Conservation (phyloP, 2,329 filamentous ascomycete genomes). For the Penicillium sumatraense region DNA sequence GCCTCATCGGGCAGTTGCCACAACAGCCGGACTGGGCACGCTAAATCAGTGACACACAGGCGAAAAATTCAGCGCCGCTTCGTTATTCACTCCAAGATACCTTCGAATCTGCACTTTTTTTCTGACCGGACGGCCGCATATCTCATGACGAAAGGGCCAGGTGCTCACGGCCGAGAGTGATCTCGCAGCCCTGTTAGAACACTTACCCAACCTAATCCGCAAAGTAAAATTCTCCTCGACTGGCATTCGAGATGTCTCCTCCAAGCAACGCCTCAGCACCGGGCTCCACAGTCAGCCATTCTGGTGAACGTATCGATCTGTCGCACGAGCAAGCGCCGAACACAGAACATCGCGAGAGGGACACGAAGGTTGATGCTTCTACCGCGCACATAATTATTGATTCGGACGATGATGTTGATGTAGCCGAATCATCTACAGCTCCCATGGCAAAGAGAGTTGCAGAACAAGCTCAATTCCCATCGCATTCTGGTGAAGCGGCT, state of each 20-base stretch:
- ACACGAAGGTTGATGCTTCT: not conserved
- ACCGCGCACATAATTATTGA: not conserved
- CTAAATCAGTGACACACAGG: not conserved
- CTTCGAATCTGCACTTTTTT: not conserved
- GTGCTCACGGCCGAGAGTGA: not conserved
- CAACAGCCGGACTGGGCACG: not conserved
- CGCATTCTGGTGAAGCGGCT: constrained; percentile 5
- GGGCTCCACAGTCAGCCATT: not conserved
- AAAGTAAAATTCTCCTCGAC: not conserved
- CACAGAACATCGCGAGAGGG: not conserved
- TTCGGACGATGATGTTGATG: not conserved
- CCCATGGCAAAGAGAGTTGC: not conserved
- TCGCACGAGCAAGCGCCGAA: not conserved
- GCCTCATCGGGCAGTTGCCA: not conserved
- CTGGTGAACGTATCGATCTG: not conserved
- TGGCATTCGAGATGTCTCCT: not conserved
- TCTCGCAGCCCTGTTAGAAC: not conserved
- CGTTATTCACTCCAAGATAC: no score
- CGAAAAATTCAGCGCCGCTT: not conserved
- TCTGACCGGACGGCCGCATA: not conserved
- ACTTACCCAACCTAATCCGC: not conserved
- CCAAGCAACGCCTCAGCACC: not conserved
- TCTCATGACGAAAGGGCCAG: not conserved
- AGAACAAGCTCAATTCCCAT: not conserved
- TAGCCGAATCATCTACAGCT: not conserved